Evolutionary conservation across 2,329 filamentous ascomycete species (phyloP).

Genomic region (Graphium sp.): DNA sequence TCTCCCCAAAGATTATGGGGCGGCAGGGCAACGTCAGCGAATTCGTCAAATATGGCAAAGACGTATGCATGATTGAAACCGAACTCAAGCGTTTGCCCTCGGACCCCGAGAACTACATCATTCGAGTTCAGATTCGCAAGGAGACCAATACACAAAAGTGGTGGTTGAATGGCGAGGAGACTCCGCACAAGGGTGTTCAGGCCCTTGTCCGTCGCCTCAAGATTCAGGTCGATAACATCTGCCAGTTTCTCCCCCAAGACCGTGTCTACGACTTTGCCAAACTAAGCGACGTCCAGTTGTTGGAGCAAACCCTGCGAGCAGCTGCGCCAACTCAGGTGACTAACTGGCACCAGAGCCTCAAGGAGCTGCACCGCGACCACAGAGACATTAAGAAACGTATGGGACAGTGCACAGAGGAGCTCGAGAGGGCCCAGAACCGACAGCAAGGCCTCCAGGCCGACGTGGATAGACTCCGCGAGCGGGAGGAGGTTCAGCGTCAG

Average conservation of each 20-base stretch:
- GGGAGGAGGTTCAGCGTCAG: slow-evolving; percentile 48
- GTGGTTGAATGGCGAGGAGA: slow-evolving; percentile 52
- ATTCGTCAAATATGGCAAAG: slow-evolving; percentile 81
- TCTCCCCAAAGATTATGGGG: slow-evolving; percentile 64
- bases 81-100: slow-evolving; percentile 56
- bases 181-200: slow-evolving; percentile 47
- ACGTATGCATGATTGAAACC: slow-evolving; percentile 71
- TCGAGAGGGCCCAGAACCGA: slow-evolving; percentile 46
- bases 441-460: slow-evolving; percentile 64
- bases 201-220: slow-evolving; percentile 53
- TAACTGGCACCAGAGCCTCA: slow-evolving; percentile 60
- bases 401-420: slow-evolving; percentile 39
- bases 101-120: slow-evolving; percentile 49
- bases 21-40: slow-evolving; percentile 72
- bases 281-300: slow-evolving; percentile 62
- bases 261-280: slow-evolving; percentile 87
- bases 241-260: slow-evolving; percentile 92
- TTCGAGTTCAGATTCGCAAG: slow-evolving; percentile 60
- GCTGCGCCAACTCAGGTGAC: slow-evolving; percentile 72
- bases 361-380: slow-evolving; percentile 43
- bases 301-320: slow-evolving; percentile 75
- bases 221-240: slow-evolving; percentile 95
- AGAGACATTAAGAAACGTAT: slow-evolving; percentile 38
- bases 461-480: slow-evolving; percentile 67
- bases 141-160: slow-evolving; percentile 74